phyloP scores from a whole-genome alignment of 345 rosid species.

The Eutrema heterophyllum region DNA sequence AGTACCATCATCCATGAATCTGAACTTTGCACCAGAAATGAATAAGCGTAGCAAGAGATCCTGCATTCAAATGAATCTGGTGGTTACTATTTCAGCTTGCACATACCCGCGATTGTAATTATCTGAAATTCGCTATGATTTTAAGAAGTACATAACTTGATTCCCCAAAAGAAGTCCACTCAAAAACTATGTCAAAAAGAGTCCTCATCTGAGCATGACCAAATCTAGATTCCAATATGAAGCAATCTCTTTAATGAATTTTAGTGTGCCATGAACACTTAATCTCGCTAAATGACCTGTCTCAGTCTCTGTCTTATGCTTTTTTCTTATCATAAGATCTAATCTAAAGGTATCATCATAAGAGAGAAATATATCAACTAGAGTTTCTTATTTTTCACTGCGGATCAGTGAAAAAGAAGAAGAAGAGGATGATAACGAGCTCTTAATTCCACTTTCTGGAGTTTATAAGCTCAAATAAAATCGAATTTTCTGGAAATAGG shows the following conservation, averaged over 20 bases:
- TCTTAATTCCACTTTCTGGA: neutral
- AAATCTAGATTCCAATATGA: neutral
- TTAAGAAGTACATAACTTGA: too few species aligned
- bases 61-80: neutral
- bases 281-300: neutral
- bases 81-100: too few species aligned
- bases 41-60: neutral
- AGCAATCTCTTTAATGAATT: neutral
- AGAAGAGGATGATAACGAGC: neutral
- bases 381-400: neutral
- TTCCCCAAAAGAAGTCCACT: too few species aligned
- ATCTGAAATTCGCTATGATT: too few species aligned
- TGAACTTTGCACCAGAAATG: neutral
- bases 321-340: neutral
- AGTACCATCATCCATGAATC: conserved; percentile 70
- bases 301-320: neutral
- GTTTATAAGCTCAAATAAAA: neutral
- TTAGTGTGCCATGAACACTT: neutral
- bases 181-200: neutral
- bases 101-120: too few species aligned
- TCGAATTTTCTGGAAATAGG: neutral
- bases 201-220: neutral
- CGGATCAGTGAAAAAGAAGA: neutral
- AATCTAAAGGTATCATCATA: neutral
- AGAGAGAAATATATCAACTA: neutral